Evolutionary conservation across 2,329 filamentous ascomycete genomes (phyloP).

Genomic region (Lasiodiplodia citricola): DNA sequence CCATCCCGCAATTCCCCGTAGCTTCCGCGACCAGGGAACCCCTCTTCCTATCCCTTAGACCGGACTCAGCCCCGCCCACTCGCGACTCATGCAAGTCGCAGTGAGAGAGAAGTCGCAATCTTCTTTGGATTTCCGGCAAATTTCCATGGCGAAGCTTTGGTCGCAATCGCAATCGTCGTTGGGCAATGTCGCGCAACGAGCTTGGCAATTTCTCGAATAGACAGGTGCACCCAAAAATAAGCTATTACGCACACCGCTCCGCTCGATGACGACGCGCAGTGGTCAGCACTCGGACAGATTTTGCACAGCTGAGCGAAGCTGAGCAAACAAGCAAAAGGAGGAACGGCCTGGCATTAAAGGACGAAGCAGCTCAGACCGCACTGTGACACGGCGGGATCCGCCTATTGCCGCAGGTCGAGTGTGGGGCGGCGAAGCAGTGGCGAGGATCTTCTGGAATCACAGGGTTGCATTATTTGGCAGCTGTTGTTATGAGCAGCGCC

Average conservation of each 20-base stretch:
- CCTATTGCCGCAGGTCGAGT: background rate
- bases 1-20: constrained; percentile 1
- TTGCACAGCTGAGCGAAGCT: background rate
- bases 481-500: background rate
- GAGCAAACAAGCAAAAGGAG: background rate
- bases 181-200: no score
- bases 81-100: background rate
- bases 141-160: background rate
- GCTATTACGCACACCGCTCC: no score
- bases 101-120: background rate
- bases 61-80: background rate
- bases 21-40: background rate
- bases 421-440: no score
- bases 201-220: no score
- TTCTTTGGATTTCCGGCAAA: background rate
- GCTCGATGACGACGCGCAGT: no score
- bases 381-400: background rate
- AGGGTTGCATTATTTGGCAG: background rate
- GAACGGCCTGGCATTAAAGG: background rate
- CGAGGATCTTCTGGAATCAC: background rate
- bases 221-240: no score
- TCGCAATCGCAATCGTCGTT: background rate
- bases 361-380: background rate
- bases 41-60: background rate
- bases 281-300: background rate